Evolutionary conservation across 352 stramenopile genomes (phyloP), one percentile per base, ranked within the genome.

Genomic region (Bremia lactucae): DNA sequence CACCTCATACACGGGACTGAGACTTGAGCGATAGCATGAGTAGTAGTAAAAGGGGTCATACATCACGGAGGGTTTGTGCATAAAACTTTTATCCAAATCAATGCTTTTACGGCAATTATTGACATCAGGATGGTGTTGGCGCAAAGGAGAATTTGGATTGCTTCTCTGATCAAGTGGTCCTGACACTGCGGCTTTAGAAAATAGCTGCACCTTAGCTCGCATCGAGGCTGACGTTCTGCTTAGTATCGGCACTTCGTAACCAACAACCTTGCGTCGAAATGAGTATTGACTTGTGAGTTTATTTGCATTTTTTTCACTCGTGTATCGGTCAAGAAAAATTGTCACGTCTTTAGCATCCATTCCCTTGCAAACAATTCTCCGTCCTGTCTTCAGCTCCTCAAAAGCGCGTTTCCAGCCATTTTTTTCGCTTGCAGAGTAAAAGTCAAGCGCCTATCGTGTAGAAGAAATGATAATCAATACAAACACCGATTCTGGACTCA

Each of bases 251-350:
- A 92, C 49, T 46, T 92, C 80, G 39, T 92, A 92, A 2, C 80
- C 77, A 16, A 87, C 42, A 7, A 88, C 77, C 42, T 83, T 83
- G 3, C 79, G 74, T 15, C 74, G 73, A 19, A 86, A 63, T 1
- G 44, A 36, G 4, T 62, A 50, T 10, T 52, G 42, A 9, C 43
- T 60, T 15, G 6, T 42, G 10, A 33, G 22, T 11, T 56, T 25
- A 14, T 61, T 77, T 14, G 47, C 21, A 26, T 62, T 58, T 3
- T 56, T 55, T 11, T 83, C 68, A 43, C 57, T 82, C 2, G 68
- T 85, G 49, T 90, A 92, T 20, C 80, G 62, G 59, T 92, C 80
- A 1, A 92, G 42, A 31, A 92, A 92, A 34, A 90, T 83, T 0
- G 80, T 90, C 15, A 92, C 41, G 33, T 92, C 80, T 31, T 80